Conservation (phyloP, 1,139 yeast genomes). For the Saccharomycopsis hybrid region DNA sequence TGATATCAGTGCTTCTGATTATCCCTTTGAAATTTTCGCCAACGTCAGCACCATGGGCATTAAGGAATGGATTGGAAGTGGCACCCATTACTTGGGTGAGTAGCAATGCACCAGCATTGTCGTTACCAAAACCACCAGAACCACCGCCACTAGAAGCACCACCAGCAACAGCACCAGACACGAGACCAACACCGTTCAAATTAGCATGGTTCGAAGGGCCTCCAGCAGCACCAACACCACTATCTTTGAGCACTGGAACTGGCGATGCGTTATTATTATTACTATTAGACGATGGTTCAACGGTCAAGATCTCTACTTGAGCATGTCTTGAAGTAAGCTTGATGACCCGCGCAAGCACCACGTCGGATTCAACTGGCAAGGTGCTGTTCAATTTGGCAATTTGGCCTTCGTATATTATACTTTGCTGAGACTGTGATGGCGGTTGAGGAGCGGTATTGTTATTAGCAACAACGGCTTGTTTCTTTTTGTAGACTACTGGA, state of each 20-base stretch:
- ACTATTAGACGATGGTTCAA: conserved; percentile 77
- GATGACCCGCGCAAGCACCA: conserved; percentile 72
- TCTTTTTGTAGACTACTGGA: no score
- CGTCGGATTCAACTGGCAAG: conserved; percentile 85
- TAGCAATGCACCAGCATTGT: conserved; percentile 35
- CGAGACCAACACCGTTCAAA: no score
- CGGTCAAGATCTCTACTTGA: conserved; percentile 73
- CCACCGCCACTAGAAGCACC: no score
- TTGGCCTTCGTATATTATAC: no score
- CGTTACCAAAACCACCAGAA: no score
- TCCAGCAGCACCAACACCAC: conserved; percentile 65
- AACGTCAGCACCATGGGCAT: conserved; percentile 54
- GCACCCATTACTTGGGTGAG: conserved; percentile 42
- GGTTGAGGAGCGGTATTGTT: no score
- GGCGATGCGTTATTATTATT: conserved; percentile 44
- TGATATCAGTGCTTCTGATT: conserved; percentile 79
- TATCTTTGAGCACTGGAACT: conserved; percentile 47
- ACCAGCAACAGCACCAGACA: no score
- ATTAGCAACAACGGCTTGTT: no score
- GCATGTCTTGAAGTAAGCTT: conserved; percentile 67
- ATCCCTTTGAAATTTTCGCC: conserved; percentile 93
- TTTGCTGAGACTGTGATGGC: no score
- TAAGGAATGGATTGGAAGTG: conserved; percentile 37
- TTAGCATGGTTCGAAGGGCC: no score
- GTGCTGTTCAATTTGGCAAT: no score